These are phyloP conservation scores for Ustilago bromivora DNA, from an alignment of 1,284 basidiomycete genomes.

Conservation along the genomic window DNA sequence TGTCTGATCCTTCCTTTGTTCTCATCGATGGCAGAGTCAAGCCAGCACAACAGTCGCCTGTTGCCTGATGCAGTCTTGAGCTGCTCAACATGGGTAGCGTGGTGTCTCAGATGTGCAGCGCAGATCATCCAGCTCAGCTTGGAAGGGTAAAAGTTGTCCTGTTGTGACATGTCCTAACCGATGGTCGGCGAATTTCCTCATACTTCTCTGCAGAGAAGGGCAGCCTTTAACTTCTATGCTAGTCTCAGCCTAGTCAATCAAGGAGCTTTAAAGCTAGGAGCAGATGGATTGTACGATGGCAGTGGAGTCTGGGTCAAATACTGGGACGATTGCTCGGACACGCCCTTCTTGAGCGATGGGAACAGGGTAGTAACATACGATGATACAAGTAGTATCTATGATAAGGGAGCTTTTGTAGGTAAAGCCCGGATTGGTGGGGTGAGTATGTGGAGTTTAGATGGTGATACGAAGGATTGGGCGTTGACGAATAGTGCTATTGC, in stretches of 20 bases:
- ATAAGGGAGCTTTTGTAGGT: constrained; percentile 58
- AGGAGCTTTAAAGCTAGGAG: constrained; percentile 47
- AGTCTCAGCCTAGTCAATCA: constrained; percentile 33
- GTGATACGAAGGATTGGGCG: constrained; percentile 51
- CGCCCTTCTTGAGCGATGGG: constrained; percentile 57
- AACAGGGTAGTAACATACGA: constrained; percentile 59
- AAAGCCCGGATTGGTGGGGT: constrained; percentile 57
- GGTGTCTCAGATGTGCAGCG: not conserved
- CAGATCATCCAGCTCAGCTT: not conserved
- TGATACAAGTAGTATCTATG: constrained; percentile 57
- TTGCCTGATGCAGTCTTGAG: not conserved
- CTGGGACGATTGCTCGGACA: constrained; percentile 65
- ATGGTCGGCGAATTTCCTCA: constrained; percentile 12
- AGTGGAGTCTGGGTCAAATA: constrained; percentile 54
- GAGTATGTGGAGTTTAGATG: constrained; percentile 60
- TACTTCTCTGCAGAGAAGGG: not conserved
- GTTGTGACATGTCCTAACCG: constrained; percentile 21
- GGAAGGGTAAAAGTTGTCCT: not conserved
- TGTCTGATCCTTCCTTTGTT: not conserved
- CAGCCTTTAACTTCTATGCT: constrained; percentile 7
- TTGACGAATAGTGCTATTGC: constrained; percentile 47
- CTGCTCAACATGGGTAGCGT: not conserved
- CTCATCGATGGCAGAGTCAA: not conserved
- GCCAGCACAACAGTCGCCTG: not conserved
- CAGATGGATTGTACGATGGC: constrained; percentile 34